Base-by-base conservation (phyloP, 2,329 filamentous ascomycete genomes). In the Zalaria obscura region DNA sequence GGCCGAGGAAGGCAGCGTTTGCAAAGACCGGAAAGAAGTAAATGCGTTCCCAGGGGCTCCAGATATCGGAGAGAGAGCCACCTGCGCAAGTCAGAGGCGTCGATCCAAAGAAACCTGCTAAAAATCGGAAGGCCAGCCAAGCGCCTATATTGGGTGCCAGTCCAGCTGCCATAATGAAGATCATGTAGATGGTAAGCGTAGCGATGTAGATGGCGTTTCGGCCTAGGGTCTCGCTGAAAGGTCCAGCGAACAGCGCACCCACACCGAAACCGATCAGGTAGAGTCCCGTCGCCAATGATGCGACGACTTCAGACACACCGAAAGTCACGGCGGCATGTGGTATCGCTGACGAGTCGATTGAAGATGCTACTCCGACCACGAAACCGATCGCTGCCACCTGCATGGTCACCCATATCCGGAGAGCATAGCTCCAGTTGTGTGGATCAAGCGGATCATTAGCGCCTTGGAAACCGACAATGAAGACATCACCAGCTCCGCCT, bases 321-420 rank as follows among this genome's bases (percentile, higher is more conserved):
- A 73, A 68, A 0, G 65, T 63, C 18, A 47, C 48, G 0, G 63
- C 60, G 0, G 67, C 70, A 45, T 69, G 63, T 0, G 59, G 58
- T 0, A 72, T 46, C 1, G 69, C 67, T 0, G 62, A 63, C 1
- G 69, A 67, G 41, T 75, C 70, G 34, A 76, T 73, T 0, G 70
- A 66, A 3, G 67, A 70, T 0, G 72, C 70, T 1, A 66, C 59
- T 3, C 65, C 65, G 0, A 75, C 69, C 0, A 70, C 62, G 27
- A 70, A 66, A 0, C 62, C 70, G 27, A 78, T 69, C 3, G 46
- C 41, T 1, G 58, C 54, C 5, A 64, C 54, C 35, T 57, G 47
- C n/a, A 56, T 43, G 0, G 58, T 64, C 27, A 57, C 55, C 11
- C 47, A 48, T 1, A 62, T 51, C 25, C 60, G 51, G 34, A 43